Base-by-base conservation (phyloP, 2,329 filamentous ascomycete genomes). In the Botrytis elliptica region DNA sequence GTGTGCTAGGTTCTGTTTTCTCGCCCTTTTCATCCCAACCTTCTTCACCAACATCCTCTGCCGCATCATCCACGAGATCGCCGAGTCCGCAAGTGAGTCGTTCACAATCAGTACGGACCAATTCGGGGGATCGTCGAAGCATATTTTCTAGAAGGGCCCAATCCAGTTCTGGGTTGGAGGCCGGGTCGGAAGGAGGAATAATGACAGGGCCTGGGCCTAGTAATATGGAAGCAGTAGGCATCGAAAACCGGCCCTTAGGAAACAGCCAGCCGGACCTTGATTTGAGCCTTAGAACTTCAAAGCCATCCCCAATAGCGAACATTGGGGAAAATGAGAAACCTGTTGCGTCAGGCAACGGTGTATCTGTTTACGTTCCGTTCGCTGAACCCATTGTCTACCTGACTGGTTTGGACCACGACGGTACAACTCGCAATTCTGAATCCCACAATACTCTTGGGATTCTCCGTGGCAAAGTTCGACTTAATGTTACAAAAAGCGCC, bases 401-500 rank as follows among this genome's bases (percentile, higher is more conserved):
- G 49, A 90, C 91, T 42, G 93, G 93, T 0, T 94, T 95, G 79
- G 87, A 90, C 73, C 89, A 91, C 66, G 86, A 88, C 77, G 79
- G 79, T 8, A 79, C 79, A 12, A 79, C 77, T 22, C 74, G 77
- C 67, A 62, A 72, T 40, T 76, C 79, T 14, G 71, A 72, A 38
- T 76, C 78, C 20, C 75, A 77, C 42, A 79, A 75, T 59, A 74
- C 78, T 71, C 95, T 94, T 10, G 93, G 95, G 1, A 91, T 99
- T 80, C 86, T 99, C 22, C 89, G 96, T 73, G 96, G 96, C 29
- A 94, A 91, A 77, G 83, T 99, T 73, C 91, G 93, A 79, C 82
- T 99, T 57, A 91, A 91, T 74, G 88, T 98, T 20, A 91, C 92
- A 64, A 98, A 98, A 81, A 92, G 93, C 77, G 90, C 94, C 65